phyloP scores from a whole-genome alignment of 208 protist genomes.

The Angomonas deanei region DNA sequence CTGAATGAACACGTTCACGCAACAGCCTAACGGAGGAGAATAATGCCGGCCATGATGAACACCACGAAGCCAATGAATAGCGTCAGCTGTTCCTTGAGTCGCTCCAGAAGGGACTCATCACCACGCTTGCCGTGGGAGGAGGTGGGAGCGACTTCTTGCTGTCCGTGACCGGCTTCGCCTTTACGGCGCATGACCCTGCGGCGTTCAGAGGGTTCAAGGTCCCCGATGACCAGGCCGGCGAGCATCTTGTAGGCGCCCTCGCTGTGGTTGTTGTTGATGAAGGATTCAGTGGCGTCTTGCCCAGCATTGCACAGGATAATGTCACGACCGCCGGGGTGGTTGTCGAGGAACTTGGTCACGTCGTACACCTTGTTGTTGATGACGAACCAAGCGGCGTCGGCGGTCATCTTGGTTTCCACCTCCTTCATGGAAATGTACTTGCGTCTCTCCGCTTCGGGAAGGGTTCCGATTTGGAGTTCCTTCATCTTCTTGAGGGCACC shows the following conservation, averaged over 20 bases:
- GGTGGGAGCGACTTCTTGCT: constrained; percentile 2
- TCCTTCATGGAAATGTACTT: constrained; percentile 30
- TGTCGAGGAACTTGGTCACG: constrained; percentile 60
- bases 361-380: constrained; percentile 88
- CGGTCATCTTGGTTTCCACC: constrained; percentile 29
- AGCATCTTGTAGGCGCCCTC: constrained; percentile 50
- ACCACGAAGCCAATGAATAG: constrained; percentile 28
- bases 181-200: constrained; percentile 15
- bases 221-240: constrained; percentile 43
- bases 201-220: constrained; percentile 38
- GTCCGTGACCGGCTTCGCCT: not conserved
- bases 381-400: constrained; percentile 48
- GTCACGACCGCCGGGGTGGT: constrained; percentile 77
- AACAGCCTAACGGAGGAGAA: constrained; percentile 29
- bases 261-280: constrained; percentile 66
- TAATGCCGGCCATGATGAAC: constrained; percentile 40
- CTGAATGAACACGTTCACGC: not conserved
- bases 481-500: constrained; percentile 37
- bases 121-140: not conserved
- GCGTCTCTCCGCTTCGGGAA: constrained; percentile 28
- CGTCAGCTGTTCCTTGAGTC: constrained; percentile 44
- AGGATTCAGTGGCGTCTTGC: constrained; percentile 59
- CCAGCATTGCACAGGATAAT: constrained; percentile 68
- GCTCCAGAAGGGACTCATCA: constrained; percentile 40
- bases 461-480: constrained; percentile 38